These are phyloP conservation scores for Penicillium frequentans DNA, from an alignment of 2,329 filamentous ascomycete genomes.

Conservation along the genomic window DNA sequence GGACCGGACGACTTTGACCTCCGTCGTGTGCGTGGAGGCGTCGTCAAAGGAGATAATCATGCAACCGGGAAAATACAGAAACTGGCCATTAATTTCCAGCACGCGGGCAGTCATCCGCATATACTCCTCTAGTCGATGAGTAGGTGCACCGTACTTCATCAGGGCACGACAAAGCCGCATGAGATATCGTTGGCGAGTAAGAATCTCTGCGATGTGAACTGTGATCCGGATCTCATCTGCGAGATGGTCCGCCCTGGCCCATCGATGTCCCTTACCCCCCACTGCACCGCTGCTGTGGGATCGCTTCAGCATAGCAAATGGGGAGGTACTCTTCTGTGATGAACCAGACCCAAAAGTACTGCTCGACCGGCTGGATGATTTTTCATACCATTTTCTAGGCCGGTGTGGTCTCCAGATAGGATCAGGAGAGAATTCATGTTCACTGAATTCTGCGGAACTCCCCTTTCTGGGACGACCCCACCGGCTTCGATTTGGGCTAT, in stretches of 20 bases:
- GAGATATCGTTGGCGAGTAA: slow-evolving; percentile 79
- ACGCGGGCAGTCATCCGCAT: slow-evolving; percentile 88
- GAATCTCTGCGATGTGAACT: slow-evolving; percentile 64
- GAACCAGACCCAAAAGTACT: slow-evolving; percentile 34
- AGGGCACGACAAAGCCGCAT: slow-evolving; percentile 80
- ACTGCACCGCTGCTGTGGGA: slow-evolving; percentile 38
- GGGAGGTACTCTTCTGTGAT: slow-evolving; percentile 25
- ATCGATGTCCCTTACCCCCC: slow-evolving; percentile 19
- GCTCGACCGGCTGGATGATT: slow-evolving; percentile 36
- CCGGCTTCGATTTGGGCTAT: slow-evolving; percentile 19
- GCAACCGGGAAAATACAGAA: slow-evolving; percentile 84
- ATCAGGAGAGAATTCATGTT: slow-evolving; percentile 33
- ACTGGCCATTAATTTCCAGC: slow-evolving; percentile 84
- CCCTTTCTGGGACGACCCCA: slow-evolving; percentile 32
- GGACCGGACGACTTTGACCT: slow-evolving; percentile 47
- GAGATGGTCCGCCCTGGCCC: slow-evolving; percentile 14
- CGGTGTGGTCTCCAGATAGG: slow-evolving; percentile 30
- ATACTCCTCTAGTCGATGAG: slow-evolving; percentile 86
- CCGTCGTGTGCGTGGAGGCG: slow-evolving; percentile 45
- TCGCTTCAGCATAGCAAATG: slow-evolving; percentile 33
- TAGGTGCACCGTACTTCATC: slow-evolving; percentile 89
- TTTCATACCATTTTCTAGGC: slow-evolving; percentile 43
- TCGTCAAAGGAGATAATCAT: slow-evolving; percentile 90
- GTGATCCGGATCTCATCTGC: slow-evolving; percentile 59
- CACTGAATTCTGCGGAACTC: slow-evolving; percentile 33